phyloP scores from a whole-genome alignment of 495 filamentous ascomycete species.

The Parathielavia appendiculata region DNA sequence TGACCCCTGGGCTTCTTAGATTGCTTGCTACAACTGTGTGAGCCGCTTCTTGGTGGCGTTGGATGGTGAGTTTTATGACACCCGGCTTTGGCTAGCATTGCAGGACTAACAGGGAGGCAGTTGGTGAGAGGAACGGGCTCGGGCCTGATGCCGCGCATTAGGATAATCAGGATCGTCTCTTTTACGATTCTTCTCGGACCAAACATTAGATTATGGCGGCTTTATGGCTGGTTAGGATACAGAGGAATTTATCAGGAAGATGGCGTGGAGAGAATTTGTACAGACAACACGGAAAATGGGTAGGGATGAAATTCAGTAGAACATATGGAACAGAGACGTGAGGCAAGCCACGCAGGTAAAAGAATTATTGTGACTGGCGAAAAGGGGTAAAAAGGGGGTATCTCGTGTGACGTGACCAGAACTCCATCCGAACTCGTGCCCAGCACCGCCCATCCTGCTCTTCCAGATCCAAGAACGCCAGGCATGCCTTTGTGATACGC shows the following conservation, averaged over 20 bases:
- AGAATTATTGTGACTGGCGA: conserved; percentile 7
- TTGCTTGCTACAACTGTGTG: conserved; percentile 82
- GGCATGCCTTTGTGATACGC: not conserved
- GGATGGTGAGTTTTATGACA: conserved; percentile 55
- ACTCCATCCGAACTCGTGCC: conserved; percentile 1
- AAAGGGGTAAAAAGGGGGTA: conserved; percentile 28
- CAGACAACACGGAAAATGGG: not conserved
- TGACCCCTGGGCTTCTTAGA: conserved; percentile 23
- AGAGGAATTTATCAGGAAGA: no score
- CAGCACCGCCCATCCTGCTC: conserved; percentile 7
- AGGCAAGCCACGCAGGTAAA: no score
- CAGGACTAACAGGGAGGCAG: conserved; percentile 25
- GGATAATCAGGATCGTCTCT: not conserved
- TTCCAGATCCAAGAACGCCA: not conserved
- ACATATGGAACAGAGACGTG: not conserved
- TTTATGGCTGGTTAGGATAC: not conserved
- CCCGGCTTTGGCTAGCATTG: not conserved
- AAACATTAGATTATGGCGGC: not conserved
- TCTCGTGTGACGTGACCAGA: conserved; percentile 35
- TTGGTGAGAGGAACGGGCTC: conserved; percentile 46
- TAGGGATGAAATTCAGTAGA: not conserved
- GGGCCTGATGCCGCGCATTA: conserved; percentile 37
- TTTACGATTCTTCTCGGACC: not conserved
- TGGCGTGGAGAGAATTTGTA: no score
- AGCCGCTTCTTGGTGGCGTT: conserved; percentile 78